A percentile compares a stretch with the other conserved stretches of the same genome.
Conservation (phyloP, 176 grass and related monocot species). For the Oryza officinalis region DNA sequence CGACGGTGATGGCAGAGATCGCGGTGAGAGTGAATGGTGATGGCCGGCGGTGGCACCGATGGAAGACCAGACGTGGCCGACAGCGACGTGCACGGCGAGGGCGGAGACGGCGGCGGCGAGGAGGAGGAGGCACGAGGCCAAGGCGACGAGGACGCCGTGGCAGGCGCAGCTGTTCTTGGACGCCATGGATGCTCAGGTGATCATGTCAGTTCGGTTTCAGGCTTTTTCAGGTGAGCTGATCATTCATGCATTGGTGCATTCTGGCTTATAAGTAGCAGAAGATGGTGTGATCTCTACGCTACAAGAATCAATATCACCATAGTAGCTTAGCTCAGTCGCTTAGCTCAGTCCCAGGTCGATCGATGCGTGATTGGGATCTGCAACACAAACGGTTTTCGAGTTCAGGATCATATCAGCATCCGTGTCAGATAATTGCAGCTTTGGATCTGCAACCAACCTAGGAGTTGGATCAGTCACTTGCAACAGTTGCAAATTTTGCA, state of each 20-base stretch:
- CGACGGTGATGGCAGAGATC: not conserved
- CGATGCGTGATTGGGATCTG: not conserved
- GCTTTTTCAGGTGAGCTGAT: not conserved
- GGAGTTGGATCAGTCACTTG: not conserved
- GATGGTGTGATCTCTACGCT: not conserved
- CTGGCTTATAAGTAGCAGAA: not conserved
- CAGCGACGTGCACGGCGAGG: not conserved
- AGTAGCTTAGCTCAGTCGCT: not conserved
- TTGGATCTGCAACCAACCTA: not conserved
- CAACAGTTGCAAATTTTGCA: not conserved
- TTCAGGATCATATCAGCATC: not conserved
- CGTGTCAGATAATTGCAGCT: not conserved
- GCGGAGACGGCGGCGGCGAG: not conserved
- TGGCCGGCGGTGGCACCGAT: not conserved
- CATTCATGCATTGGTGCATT: not conserved
- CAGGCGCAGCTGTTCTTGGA: conserved; percentile 16
- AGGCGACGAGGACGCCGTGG: not conserved
- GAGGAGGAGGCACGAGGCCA: conserved; percentile 13
- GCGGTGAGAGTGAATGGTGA: not conserved
- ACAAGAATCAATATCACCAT: not conserved
- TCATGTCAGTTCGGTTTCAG: not conserved
- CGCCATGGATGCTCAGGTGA: not conserved
- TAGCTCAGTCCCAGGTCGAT: not conserved
- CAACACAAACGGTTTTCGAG: not conserved
- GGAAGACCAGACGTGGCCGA: not conserved